A percentile compares a stretch with the other conserved stretches of the same genome.
These are phyloP conservation scores for Rheum nobile DNA, from an alignment of 148 eudicot genomes.

Conservation along the genomic window DNA sequence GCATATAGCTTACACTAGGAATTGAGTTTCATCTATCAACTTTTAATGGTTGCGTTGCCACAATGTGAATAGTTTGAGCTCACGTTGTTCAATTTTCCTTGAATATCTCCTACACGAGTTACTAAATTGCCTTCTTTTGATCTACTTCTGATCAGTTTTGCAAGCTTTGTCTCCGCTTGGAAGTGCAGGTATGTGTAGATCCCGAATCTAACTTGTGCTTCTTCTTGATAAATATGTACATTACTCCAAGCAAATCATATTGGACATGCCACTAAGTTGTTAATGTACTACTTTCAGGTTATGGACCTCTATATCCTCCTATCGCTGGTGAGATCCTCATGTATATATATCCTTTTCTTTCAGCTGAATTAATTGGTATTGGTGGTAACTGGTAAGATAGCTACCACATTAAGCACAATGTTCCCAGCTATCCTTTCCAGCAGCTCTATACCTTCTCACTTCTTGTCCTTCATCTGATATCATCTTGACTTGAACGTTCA, in stretches of 20 bases:
- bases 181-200: background rate
- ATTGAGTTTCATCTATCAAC: background rate
- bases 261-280: background rate
- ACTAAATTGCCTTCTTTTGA: background rate
- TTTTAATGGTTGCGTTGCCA: background rate
- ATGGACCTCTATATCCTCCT: background rate
- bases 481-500: background rate
- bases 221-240: background rate
- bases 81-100: background rate
- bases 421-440: background rate
- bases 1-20: background rate
- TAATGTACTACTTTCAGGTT: background rate
- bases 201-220: background rate
- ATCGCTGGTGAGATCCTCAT: background rate
- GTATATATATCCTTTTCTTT: background rate
- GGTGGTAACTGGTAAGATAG: background rate
- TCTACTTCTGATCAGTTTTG: conserved; percentile 2
- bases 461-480: background rate
- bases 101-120: background rate
- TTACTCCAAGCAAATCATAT: background rate
- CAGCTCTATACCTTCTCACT: background rate
- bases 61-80: background rate
- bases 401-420: background rate
- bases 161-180: conserved; percentile 3
- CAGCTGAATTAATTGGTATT: background rate